These are phyloP conservation scores for Microdochium paspali DNA, from an alignment of 2,329 filamentous ascomycete species.

Conservation along the genomic window DNA sequence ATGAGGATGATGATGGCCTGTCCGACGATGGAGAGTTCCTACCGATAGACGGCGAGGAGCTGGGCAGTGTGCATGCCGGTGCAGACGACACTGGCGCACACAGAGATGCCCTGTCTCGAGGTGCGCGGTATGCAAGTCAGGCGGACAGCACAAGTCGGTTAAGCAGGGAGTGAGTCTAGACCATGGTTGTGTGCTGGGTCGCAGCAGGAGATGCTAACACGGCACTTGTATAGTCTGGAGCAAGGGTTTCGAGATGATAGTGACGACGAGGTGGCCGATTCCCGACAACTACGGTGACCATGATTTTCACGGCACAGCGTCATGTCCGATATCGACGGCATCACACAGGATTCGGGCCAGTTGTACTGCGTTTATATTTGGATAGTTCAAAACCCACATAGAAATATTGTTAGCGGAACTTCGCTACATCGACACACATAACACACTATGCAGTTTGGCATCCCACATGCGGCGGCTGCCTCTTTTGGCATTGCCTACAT, in stretches of 20 bases:
- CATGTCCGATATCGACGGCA: too few species aligned
- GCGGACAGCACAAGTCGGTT: constrained; percentile 50
- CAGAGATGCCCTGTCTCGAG: constrained; percentile 29
- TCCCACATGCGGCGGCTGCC: too few species aligned
- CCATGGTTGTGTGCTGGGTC: not conserved
- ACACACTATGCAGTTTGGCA: too few species aligned
- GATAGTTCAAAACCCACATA: too few species aligned
- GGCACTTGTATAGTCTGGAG: constrained; percentile 42
- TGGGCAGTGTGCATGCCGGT: constrained; percentile 14
- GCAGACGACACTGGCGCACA: constrained; percentile 46
- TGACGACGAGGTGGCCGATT: constrained; percentile 29
- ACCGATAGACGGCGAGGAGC: constrained; percentile 62
- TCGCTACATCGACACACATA: too few species aligned
- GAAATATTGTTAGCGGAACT: too few species aligned
- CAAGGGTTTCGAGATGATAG: constrained; percentile 67
- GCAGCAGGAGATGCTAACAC: not conserved
- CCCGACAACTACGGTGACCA: constrained; percentile 8
- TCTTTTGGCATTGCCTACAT: too few species aligned
- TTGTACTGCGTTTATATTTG: too few species aligned
- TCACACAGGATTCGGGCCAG: too few species aligned
- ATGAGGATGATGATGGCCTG: constrained; percentile 33
- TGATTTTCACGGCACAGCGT: not conserved
- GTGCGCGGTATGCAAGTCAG: constrained; percentile 19
- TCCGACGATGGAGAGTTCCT: constrained; percentile 22
- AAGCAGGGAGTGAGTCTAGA: constrained; percentile 58